These are phyloP conservation scores for Penicillium silybi DNA, from an alignment of 495 filamentous ascomycete species.

Conservation along the genomic window DNA sequence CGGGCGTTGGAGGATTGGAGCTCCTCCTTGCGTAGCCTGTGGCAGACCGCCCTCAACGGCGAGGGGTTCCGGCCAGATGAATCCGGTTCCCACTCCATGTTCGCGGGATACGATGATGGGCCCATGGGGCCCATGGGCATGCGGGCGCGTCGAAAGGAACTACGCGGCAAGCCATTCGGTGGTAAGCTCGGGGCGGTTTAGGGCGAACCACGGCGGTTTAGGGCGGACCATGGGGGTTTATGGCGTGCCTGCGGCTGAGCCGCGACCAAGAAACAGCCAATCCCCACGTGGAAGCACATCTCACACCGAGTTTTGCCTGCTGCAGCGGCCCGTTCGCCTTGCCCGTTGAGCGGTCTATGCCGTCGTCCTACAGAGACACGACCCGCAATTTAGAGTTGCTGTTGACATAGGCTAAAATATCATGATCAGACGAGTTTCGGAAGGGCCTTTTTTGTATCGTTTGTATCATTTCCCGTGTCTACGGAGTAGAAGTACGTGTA, in stretches of 20 bases:
- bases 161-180: constrained; percentile 13
- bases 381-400: constrained; percentile 31
- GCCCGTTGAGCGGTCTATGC: neutral
- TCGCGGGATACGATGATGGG: constrained; percentile 32
- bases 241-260: constrained; percentile 3
- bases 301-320: constrained; percentile 19
- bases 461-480: neutral
- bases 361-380: neutral
- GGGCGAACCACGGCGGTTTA: neutral
- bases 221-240: neutral
- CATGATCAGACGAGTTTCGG: constrained; percentile 12
- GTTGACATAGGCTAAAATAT: constrained; percentile 27
- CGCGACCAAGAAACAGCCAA: neutral
- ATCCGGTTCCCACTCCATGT: constrained; percentile 19
- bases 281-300: constrained; percentile 6
- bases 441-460: neutral
- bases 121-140: constrained; percentile 16
- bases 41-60: constrained; percentile 61
- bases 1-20: constrained; percentile 71
- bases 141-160: constrained; percentile 18
- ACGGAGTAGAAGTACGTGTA: too few species aligned
- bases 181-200: constrained; percentile 3
- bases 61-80: constrained; percentile 63
- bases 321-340: neutral
- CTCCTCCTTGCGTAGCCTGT: constrained; percentile 62